phyloP scores from a whole-genome alignment of 257 asterid genomes.

The Ophiorrhiza pumila region DNA sequence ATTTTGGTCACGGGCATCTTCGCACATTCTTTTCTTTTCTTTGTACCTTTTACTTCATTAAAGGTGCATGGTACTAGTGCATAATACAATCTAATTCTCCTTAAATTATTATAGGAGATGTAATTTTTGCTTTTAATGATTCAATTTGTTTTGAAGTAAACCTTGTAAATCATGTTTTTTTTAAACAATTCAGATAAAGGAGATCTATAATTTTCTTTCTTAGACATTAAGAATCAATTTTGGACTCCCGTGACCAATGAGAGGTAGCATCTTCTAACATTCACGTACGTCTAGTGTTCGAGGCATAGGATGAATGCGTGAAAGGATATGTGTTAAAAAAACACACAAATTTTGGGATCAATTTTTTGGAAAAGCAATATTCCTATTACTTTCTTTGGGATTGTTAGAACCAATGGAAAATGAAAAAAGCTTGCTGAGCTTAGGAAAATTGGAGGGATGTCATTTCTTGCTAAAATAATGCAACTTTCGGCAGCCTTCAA shows the following conservation, averaged over 20 bases:
- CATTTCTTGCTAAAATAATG: neutral
- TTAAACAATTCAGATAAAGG: too few relatives aligned
- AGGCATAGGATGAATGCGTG: too few relatives aligned
- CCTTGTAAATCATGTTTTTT: neutral
- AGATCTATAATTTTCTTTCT: too few relatives aligned
- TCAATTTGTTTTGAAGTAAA: neutral
- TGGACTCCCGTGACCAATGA: too few relatives aligned
- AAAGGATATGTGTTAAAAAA: too few relatives aligned
- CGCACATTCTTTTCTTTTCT: constrained; percentile 21
- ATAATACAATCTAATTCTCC: neutral
- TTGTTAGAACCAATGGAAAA: neutral
- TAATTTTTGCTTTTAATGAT: neutral
- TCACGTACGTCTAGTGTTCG: too few relatives aligned
- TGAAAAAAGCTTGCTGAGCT: neutral
- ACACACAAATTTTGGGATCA: too few relatives aligned
- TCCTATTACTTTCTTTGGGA: too few relatives aligned
- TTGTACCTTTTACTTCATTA: neutral
- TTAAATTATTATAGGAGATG: neutral
- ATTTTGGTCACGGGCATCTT: neutral
- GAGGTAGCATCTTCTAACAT: too few relatives aligned
- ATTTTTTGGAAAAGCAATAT: too few relatives aligned
- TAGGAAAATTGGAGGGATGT: neutral
- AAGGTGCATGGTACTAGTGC: neutral
- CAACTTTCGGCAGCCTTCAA: constrained; percentile 14
- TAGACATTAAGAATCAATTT: too few relatives aligned